A percentile compares a stretch with the other conserved stretches of the same genome.
These are phyloP conservation scores for Lichtheimia hyalospora DNA, from an alignment of 371 early-diverging fungal genomes.

Conservation along the genomic window DNA sequence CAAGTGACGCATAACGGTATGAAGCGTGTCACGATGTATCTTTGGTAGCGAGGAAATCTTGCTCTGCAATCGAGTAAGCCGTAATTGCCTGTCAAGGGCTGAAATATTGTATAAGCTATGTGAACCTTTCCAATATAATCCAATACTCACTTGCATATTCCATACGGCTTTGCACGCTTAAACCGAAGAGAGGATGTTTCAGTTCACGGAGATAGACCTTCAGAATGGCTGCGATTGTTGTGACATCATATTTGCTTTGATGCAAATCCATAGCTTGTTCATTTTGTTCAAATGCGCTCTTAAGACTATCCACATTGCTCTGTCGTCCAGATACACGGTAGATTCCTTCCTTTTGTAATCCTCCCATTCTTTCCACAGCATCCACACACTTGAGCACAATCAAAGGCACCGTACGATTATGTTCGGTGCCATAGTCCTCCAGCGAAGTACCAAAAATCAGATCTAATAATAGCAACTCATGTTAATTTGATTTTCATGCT, in stretches of 20 bases:
- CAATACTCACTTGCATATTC: constrained; percentile 56
- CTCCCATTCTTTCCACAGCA: constrained; percentile 63
- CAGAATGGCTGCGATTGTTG: constrained; percentile 60
- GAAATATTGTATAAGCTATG: constrained; percentile 8
- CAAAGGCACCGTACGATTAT: constrained; percentile 52
- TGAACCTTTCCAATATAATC: too few relatives aligned
- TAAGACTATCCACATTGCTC: constrained; percentile 54
- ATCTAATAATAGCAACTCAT: constrained; percentile 20
- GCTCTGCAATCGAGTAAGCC: constrained; percentile 15
- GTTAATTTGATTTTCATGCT: not conserved
- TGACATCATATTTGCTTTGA: constrained; percentile 47
- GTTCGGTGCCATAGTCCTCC: constrained; percentile 40
- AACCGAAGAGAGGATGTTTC: constrained; percentile 60
- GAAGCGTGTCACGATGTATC: constrained; percentile 51
- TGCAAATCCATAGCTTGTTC: constrained; percentile 48
- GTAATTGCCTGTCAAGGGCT: constrained; percentile 35
- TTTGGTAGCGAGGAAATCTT: constrained; percentile 38
- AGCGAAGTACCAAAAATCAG: constrained; percentile 62
- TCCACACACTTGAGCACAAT: constrained; percentile 59
- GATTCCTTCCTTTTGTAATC: constrained; percentile 68
- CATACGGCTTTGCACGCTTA: constrained; percentile 50
- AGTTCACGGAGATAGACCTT: constrained; percentile 67
- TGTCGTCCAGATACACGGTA: constrained; percentile 73
- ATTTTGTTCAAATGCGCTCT: constrained; percentile 53
- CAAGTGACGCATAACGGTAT: constrained; percentile 49